Conservation (phyloP, 2,329 filamentous ascomycete genomes). For the Penicillium sp. region DNA sequence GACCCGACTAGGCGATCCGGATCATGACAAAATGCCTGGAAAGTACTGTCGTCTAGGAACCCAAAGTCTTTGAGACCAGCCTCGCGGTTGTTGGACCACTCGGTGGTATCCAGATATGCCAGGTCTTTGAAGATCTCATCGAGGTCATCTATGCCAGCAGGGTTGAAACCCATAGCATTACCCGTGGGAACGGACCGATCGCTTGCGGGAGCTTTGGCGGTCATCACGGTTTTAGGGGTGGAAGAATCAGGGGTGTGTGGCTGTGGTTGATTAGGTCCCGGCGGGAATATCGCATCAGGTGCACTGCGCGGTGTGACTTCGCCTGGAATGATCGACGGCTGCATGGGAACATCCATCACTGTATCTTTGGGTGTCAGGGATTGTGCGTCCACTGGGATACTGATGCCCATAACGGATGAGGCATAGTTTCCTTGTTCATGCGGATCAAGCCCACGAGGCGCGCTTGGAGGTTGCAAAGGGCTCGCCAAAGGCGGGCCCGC, state of each 20-base stretch:
- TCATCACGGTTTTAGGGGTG: constrained; percentile 25
- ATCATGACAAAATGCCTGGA: constrained; percentile 47
- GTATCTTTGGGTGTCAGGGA: constrained; percentile 35
- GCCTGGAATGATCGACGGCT: constrained; percentile 18
- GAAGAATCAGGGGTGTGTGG: constrained; percentile 36
- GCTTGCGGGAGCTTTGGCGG: constrained; percentile 8
- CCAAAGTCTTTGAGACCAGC: constrained; percentile 45
- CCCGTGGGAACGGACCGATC: constrained; percentile 15
- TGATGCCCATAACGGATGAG: constrained; percentile 33
- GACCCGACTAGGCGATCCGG: constrained; percentile 41
- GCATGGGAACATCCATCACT: constrained; percentile 21
- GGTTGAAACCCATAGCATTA: constrained; percentile 7
- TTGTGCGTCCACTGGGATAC: constrained; percentile 32
- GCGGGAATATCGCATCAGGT: constrained; percentile 19
- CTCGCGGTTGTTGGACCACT: constrained; percentile 43
- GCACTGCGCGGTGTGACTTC: constrained; percentile 22
- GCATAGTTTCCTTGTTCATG: constrained; percentile 23
- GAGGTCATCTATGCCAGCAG: constrained; percentile 29
- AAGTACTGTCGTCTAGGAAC: constrained; percentile 45
- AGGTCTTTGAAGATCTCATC: constrained; percentile 48
- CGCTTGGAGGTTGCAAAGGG: constrained; percentile 12
- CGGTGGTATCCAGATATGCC: constrained; percentile 46
- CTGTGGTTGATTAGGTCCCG: constrained; percentile 22
- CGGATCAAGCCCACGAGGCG: constrained; percentile 9
- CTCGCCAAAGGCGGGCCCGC: not conserved